phyloP scores from a whole-genome alignment of 2,329 filamentous ascomycete species.

The Fusarium nanum region DNA sequence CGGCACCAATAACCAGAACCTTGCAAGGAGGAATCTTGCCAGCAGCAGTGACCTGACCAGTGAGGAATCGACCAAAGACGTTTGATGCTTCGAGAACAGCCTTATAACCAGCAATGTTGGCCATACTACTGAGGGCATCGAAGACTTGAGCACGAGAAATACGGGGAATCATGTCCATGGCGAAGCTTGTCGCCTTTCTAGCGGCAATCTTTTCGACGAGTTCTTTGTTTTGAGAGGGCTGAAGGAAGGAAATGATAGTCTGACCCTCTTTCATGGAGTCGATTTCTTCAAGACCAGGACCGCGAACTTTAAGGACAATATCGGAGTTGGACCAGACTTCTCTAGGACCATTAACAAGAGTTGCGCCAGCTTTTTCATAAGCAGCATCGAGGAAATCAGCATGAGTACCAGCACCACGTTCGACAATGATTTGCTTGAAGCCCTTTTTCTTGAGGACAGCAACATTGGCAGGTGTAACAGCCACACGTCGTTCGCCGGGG shows the following conservation, averaged over 20 bases:
- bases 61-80: slow-evolving; percentile 87
- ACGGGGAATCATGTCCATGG: slow-evolving; percentile 93
- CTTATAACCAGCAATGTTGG: slow-evolving; percentile 94
- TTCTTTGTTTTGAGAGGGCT: slow-evolving; percentile 82
- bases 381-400: slow-evolving; percentile 83
- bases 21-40: slow-evolving; percentile 92
- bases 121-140: slow-evolving; percentile 91
- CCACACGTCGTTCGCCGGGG: slow-evolving; percentile 82
- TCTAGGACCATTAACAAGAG: slow-evolving; percentile 73
- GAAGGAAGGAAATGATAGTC: slow-evolving; percentile 84
- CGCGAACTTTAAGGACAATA: slow-evolving; percentile 86
- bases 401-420: slow-evolving; percentile 80
- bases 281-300: slow-evolving; percentile 77
- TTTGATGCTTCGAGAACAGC: slow-evolving; percentile 91
- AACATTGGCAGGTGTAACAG: slow-evolving; percentile 86
- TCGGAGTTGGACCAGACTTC: slow-evolving; percentile 80
- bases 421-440: slow-evolving; percentile 79
- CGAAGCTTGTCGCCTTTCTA: slow-evolving; percentile 80
- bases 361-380: slow-evolving; percentile 82
- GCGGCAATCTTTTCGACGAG: slow-evolving; percentile 79
- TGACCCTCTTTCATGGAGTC: slow-evolving; percentile 74
- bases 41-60: slow-evolving; percentile 89
- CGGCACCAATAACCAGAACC: slow-evolving; percentile 89
- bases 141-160: slow-evolving; percentile 91
- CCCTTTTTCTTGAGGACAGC: slow-evolving; percentile 86